Percentiles rank a stretch among this genome's conserved stretches.
phyloP scores from a whole-genome alignment of 2,329 filamentous ascomycete genomes.

The Epichloe brachyelytri region DNA sequence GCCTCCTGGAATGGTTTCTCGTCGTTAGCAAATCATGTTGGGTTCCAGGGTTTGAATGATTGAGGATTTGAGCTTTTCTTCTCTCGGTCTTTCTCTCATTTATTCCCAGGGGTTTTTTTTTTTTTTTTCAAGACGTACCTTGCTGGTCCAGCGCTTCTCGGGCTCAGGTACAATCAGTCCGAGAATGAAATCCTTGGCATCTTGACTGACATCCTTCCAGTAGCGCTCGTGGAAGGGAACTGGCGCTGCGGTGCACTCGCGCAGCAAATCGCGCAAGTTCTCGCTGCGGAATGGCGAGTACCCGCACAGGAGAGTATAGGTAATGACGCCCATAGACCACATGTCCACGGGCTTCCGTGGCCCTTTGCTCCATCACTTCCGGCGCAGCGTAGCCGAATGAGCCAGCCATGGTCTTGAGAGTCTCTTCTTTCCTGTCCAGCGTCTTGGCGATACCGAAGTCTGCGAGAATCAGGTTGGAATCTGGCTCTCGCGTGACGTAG shows the following conservation, averaged over 20 bases:
- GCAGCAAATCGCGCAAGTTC: constrained; percentile 81
- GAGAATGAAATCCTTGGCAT: constrained; percentile 91
- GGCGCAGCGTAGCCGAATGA: constrained; percentile 97
- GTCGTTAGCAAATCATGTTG: background rate
- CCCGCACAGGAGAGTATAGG: constrained; percentile 92
- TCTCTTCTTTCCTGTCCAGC: constrained; percentile 78
- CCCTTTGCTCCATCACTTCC: constrained; percentile 96
- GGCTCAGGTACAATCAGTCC: constrained; percentile 68
- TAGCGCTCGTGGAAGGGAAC: constrained; percentile 96
- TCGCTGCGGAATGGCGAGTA: constrained; percentile 98
- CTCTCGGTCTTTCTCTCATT: background rate
- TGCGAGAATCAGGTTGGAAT: constrained; percentile 82
- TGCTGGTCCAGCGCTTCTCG: constrained; percentile 62
- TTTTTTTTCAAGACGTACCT: constrained; percentile 34
- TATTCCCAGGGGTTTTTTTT: background rate
- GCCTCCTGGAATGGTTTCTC: constrained; percentile 42
- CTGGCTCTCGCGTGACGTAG: constrained; percentile 64
- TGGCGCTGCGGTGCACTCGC: constrained; percentile 73
- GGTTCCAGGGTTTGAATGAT: background rate
- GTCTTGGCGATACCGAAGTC: constrained; percentile 99
- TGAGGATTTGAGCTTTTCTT: background rate
- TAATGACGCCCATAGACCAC: constrained; percentile 98
- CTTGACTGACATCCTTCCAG: constrained; percentile 93
- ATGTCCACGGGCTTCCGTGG: constrained; percentile 96
- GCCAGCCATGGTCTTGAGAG: constrained; percentile 95